A percentile compares a stretch with the other conserved stretches of the same genome.
Evolutionary conservation across 192 early-diverging fungal species (phyloP).

Genomic region (Coemansia umbellata): DNA sequence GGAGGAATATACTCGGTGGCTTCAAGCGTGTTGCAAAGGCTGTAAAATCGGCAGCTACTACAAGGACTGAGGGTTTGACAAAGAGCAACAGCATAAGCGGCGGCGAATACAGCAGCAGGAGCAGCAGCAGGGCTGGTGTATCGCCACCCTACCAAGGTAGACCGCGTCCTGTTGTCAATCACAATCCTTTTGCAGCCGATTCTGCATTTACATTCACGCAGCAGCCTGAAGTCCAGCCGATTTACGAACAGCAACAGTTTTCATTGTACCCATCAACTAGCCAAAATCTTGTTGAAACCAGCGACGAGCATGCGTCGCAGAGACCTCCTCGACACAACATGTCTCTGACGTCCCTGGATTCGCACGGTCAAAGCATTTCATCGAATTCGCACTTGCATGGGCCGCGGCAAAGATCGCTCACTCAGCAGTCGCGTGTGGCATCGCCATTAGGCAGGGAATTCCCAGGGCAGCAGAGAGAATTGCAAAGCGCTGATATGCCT

Average conservation of each 20-base stretch:
- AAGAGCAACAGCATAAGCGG: background rate
- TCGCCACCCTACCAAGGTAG: background rate
- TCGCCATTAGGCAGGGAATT: constrained; percentile 8
- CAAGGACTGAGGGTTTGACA: background rate
- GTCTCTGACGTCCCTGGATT: constrained; percentile 4
- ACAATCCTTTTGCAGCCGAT: background rate
- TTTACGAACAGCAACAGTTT: background rate
- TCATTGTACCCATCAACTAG: background rate
- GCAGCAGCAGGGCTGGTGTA: background rate
- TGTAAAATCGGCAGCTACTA: constrained; percentile 28
- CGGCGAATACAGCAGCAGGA: background rate
- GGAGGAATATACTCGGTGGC: constrained; percentile 29
- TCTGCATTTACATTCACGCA: background rate
- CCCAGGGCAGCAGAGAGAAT: constrained; percentile 2
- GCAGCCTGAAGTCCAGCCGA: background rate
- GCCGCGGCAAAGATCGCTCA: constrained; percentile 40
- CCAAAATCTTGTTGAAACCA: background rate
- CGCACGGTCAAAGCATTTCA: background rate
- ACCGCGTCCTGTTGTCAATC: constrained; percentile 1
- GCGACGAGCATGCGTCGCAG: too few species aligned
- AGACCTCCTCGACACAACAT: constrained; percentile 6
- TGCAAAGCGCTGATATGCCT: background rate
- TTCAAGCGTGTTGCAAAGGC: constrained; percentile 45
- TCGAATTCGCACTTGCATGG: background rate
- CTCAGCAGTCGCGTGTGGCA: constrained; percentile 16